phyloP scores from a whole-genome alignment of 1,284 basidiomycete genomes.

The Puccinia triticina region DNA sequence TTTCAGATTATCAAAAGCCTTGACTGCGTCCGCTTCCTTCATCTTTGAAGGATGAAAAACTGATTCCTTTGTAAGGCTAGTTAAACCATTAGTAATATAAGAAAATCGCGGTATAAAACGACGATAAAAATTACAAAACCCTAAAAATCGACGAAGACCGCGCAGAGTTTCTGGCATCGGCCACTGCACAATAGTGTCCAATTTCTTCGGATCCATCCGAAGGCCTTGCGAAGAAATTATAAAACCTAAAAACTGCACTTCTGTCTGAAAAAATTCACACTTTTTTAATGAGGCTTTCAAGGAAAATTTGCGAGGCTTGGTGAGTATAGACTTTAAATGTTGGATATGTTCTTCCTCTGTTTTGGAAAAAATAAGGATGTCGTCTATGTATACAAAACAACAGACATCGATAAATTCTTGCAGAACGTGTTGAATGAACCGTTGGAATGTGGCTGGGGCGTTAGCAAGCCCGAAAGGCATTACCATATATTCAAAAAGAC shows the following conservation, averaged over 20 bases:
- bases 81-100: not conserved
- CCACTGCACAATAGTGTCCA: no score
- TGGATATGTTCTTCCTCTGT: constrained; percentile 59
- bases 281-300: not conserved
- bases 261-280: no score
- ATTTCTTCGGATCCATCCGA: no score
- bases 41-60: not conserved
- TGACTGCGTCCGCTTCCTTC: not conserved
- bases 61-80: not conserved
- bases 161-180: not conserved
- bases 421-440: no score
- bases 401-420: constrained; percentile 16
- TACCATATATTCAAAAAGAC: no score
- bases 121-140: constrained; percentile 25
- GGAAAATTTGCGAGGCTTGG: not conserved
- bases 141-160: not conserved
- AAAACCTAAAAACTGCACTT: no score
- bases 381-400: constrained; percentile 13
- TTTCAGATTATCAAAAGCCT: not conserved
- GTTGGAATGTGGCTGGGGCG: no score
- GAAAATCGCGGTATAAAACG: constrained; percentile 8
- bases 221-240: no score
- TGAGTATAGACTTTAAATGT: not conserved
- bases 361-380: constrained; percentile 61
- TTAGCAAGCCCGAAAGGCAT: no score